Base-by-base conservation (phyloP, 1,139 yeast genomes). In the Candida sanyaensis region DNA sequence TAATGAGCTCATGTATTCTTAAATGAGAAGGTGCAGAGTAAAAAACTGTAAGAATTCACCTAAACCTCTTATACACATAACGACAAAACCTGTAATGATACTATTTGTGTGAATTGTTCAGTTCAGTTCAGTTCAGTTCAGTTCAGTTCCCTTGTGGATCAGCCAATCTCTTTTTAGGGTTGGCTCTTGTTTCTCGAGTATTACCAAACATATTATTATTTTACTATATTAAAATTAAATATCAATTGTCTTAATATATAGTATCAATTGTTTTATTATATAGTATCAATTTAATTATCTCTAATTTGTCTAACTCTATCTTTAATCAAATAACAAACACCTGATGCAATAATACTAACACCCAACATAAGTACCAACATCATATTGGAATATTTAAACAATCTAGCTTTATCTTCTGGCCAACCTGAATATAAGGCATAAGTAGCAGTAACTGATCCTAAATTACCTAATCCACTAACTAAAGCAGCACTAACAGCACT, bases 401-500 rank as follows among this genome's bases (percentile, higher is more conserved):
- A 71, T 54, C 90, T 70, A 2, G 74, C 73, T 10, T 63, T 73
- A 64, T 90, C 96, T 1, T 77, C 87, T 0, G 95, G 92, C 96
- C 96, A 90, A 4, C 96, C 96, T 23, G 81, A 66, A 66, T 88
- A 89, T 44, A 89, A 75, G 0, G 96, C 96, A 62, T 89, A 89
- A 1, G 96, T 87, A 4, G 95, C 87, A 29, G 86, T 81, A 26
- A 89, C 96, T 1, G 92, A 83, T 12, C 96, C 96, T 56, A 88
- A 75, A 63, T 89, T 89, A 44, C 96, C 96, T 47, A 89, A 72
- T 1, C 96, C 96, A 54, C 91, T 83, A 8, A 89, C 93, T 41
- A 89, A 66, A 0, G 96, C 96, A 8, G 91, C 80, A 44, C 91
- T 80, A 13, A 86, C 91, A 2, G 96, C 96, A 47, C 84, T 75